Percentiles rank a stretch among this genome's conserved stretches.
Evolutionary conservation across 306 rosid species (phyloP).

Genomic region (Quillaja saponaria): DNA sequence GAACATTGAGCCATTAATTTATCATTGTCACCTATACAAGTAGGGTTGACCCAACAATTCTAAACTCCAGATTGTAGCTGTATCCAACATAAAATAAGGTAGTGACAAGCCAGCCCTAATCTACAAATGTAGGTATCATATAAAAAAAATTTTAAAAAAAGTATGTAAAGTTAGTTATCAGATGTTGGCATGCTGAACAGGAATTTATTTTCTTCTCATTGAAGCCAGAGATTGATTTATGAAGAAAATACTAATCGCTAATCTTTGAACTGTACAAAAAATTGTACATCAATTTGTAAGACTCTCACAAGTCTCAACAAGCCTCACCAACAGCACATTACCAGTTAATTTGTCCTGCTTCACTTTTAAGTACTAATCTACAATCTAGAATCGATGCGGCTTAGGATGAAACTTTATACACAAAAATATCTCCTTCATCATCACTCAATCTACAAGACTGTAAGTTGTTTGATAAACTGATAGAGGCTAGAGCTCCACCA

Average conservation of each 20-base stretch:
- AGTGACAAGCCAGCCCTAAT: not conserved
- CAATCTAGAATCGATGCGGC: conserved; percentile 43
- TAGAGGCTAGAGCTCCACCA: conserved; percentile 31
- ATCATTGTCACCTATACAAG: conserved; percentile 44
- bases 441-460: conserved; percentile 37
- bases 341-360: conserved; percentile 43
- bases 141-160: too few relatives aligned
- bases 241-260: conserved; percentile 34
- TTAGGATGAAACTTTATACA: conserved; percentile 55
- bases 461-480: conserved; percentile 35
- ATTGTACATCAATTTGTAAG: conserved; percentile 45
- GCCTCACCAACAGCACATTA: conserved; percentile 50
- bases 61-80: not conserved
- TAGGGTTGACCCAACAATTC: conserved; percentile 30
- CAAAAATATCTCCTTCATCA: conserved; percentile 45
- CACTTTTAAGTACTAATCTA: conserved; percentile 43
- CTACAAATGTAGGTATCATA: too few relatives aligned
- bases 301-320: conserved; percentile 35
- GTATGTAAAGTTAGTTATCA: not conserved
- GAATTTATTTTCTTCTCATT: conserved; percentile 13
- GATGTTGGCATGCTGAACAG: conserved; percentile 3
- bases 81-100: not conserved
- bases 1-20: conserved; percentile 31
- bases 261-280: conserved; percentile 55
- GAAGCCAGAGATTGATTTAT: conserved; percentile 19